Conservation (phyloP, 1,284 basidiomycete genomes). For the Sporisorium exsertum region DNA sequence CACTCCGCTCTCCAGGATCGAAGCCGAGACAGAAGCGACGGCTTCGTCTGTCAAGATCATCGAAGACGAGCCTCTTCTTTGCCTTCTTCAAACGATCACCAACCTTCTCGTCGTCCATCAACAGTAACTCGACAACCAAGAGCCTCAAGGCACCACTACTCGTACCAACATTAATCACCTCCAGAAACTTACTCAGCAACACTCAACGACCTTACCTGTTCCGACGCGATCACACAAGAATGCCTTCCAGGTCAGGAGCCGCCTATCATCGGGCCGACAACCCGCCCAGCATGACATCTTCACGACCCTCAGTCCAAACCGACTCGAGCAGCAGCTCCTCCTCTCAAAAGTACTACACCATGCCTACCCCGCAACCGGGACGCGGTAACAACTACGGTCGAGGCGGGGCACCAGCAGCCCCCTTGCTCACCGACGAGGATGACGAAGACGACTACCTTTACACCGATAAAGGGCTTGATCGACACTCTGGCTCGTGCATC, state of each 20-base stretch:
- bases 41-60: background rate
- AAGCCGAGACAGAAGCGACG: too few relatives aligned
- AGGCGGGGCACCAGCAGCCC: slow-evolving; percentile 12
- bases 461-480: slow-evolving; percentile 31
- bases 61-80: background rate
- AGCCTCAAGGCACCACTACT: background rate
- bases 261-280: slow-evolving; percentile 47
- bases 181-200: background rate
- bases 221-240: background rate
- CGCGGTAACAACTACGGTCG: slow-evolving; percentile 10
- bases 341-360: slow-evolving; percentile 39
- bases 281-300: slow-evolving; percentile 35
- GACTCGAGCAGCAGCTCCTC: slow-evolving; percentile 40
- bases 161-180: background rate
- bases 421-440: slow-evolving; percentile 35
- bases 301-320: slow-evolving; percentile 36
- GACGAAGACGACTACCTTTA: slow-evolving; percentile 51
- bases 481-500: slow-evolving; percentile 34
- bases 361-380: slow-evolving; percentile 10
- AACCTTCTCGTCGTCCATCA: slow-evolving; percentile 19
- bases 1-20: background rate
- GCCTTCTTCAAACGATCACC: background rate
- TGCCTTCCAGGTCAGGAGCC: slow-evolving; percentile 27
- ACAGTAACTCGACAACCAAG: slow-evolving; percentile 1
- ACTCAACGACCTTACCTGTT: background rate